A percentile compares a stretch with the other conserved stretches of the same genome.
Conservation (phyloP, 2,329 filamentous ascomycete species). For the Diaporthe vaccinii region DNA sequence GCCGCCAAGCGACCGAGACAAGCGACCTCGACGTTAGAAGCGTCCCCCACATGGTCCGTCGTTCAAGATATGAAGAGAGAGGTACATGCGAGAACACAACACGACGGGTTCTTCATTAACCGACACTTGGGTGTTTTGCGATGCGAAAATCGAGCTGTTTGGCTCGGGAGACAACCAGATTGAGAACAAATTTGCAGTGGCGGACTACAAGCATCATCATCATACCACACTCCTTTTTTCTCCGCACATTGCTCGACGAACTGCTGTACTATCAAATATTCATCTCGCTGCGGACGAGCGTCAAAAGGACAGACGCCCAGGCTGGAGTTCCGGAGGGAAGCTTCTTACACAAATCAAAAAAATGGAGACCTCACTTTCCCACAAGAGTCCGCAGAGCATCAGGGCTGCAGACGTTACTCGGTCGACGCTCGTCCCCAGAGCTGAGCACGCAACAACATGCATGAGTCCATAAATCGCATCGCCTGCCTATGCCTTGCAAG, state of each 20-base stretch:
- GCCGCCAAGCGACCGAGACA: slow-evolving; percentile 62
- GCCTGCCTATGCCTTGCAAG: not conserved
- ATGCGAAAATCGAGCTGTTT: slow-evolving; percentile 20
- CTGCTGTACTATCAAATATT: slow-evolving; percentile 27
- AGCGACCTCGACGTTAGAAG: slow-evolving; percentile 65
- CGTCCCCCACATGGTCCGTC: slow-evolving; percentile 4
- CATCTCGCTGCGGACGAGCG: slow-evolving; percentile 17
- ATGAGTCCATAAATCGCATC: not conserved
- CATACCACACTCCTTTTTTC: slow-evolving; percentile 4
- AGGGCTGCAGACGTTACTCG: not conserved
- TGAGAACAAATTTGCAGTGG: slow-evolving; percentile 19
- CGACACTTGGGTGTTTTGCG: not conserved
- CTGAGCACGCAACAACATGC: slow-evolving; percentile 12
- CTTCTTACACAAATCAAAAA: slow-evolving; percentile 5
- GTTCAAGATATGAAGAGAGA: slow-evolving; percentile 11
- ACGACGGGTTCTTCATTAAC: not conserved
- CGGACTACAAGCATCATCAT: slow-evolving; percentile 26
- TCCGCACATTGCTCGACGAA: slow-evolving; percentile 29
- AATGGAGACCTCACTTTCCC: slow-evolving; percentile 20
- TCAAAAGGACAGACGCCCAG: slow-evolving; percentile 15
- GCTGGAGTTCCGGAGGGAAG: not conserved
- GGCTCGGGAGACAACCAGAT: slow-evolving; percentile 33
- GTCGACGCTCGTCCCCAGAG: not conserved
- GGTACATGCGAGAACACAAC: not conserved
- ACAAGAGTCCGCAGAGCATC: not conserved